Evolutionary conservation across 768 basidiomycete species (phyloP).

Genomic region (Leccinum subtestaceum): DNA sequence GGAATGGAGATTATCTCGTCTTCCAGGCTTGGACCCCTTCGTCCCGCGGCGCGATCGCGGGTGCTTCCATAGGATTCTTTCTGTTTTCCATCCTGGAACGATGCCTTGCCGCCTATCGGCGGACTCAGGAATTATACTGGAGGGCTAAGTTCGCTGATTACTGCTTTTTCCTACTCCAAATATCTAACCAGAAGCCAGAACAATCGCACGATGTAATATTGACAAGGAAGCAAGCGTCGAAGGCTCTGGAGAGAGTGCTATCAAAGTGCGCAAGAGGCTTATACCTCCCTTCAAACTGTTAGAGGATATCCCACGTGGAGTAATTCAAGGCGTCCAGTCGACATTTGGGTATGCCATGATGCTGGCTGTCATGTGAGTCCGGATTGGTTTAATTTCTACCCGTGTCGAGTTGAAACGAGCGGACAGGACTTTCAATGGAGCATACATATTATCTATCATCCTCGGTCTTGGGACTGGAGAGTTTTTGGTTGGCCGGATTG

Average conservation of each 20-base stretch:
- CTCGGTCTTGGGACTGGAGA: slow-evolving; percentile 75
- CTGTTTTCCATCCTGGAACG: slow-evolving; percentile 69
- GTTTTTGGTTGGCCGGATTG: slow-evolving; percentile 61
- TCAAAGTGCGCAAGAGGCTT: slow-evolving; percentile 25
- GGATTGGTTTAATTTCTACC: background rate
- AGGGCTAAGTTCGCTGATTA: slow-evolving; percentile 43
- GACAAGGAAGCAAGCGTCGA: slow-evolving; percentile 1
- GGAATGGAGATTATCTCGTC: slow-evolving; percentile 57
- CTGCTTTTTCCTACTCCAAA: background rate
- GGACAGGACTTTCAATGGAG: slow-evolving; percentile 78
- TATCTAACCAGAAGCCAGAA: slow-evolving; percentile 12
- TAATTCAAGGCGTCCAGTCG: slow-evolving; percentile 60
- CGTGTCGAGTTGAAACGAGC: slow-evolving; percentile 6
- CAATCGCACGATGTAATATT: background rate
- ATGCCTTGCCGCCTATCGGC: slow-evolving; percentile 57
- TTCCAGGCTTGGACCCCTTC: slow-evolving; percentile 70
- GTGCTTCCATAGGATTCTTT: slow-evolving; percentile 71
- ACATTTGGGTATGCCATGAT: slow-evolving; percentile 69
- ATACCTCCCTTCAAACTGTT: slow-evolving; percentile 59
- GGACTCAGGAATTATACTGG: slow-evolving; percentile 57
- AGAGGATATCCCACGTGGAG: slow-evolving; percentile 71
- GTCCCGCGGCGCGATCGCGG: slow-evolving; percentile 67
- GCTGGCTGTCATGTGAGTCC: slow-evolving; percentile 73
- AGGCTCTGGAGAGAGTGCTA: background rate
- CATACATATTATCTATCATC: slow-evolving; percentile 71